These are phyloP conservation scores for Komagataella kurtzmanii DNA, from an alignment of 805 yeast species.

Conservation along the genomic window DNA sequence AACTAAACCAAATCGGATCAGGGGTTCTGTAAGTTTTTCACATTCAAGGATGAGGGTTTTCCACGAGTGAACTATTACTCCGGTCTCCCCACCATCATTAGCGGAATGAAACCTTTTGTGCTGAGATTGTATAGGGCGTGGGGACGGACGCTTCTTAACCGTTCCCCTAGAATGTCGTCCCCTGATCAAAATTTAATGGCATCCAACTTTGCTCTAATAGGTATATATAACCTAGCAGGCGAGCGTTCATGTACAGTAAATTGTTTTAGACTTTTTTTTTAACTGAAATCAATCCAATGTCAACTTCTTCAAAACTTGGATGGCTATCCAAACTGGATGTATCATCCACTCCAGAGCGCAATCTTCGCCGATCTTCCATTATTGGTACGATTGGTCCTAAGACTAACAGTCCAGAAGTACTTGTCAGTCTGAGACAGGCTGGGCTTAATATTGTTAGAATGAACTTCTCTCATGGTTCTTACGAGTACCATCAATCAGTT, in stretches of 20 bases:
- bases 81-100: not conserved
- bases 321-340: conserved; percentile 79
- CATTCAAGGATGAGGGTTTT: not conserved
- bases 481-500: conserved; percentile 95
- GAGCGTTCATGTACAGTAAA: not conserved
- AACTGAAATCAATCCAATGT: conserved; percentile 12
- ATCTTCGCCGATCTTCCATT: conserved; percentile 87
- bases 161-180: not conserved
- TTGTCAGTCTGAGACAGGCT: conserved; percentile 85
- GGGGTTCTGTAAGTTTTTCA: not conserved
- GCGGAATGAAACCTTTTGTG: too few species aligned
- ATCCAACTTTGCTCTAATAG: not conserved
- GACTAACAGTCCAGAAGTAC: conserved; percentile 78
- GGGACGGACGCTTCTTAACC: not conserved
- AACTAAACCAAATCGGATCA: not conserved
- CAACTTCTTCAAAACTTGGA: conserved; percentile 35
- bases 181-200: not conserved
- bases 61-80: not conserved
- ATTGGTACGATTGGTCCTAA: conserved; percentile 99
- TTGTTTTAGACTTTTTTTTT: too few species aligned
- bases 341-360: conserved; percentile 59
- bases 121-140: not conserved
- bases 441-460: conserved; percentile 96
- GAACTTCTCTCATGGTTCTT: conserved; percentile 98
- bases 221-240: not conserved